phyloP scores from a whole-genome alignment of 306 rosid genomes.

The Trifolium subterraneum region DNA sequence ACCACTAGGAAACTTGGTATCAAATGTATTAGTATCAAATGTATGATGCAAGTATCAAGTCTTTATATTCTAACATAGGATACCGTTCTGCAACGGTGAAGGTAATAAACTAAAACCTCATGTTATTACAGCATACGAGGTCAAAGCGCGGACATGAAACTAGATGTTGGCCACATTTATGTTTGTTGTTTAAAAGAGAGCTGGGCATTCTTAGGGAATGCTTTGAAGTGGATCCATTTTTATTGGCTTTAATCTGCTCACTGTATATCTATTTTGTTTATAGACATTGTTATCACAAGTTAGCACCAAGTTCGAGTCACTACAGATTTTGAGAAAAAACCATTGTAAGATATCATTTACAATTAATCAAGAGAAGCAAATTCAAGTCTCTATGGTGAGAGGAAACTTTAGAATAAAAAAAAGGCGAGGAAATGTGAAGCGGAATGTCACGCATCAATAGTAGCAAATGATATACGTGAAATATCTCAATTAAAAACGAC shows the following conservation, averaged over 20 bases:
- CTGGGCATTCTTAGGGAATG: slow-evolving; percentile 14
- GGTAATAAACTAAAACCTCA: neutral
- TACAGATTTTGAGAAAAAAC: neutral
- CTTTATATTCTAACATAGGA: neutral
- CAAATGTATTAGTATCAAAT: too few relatives aligned
- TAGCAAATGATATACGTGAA: neutral
- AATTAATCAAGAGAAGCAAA: slow-evolving; percentile 4
- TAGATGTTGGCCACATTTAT: neutral
- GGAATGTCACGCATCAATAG: neutral
- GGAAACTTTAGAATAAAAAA: neutral
- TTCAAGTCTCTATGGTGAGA: neutral
- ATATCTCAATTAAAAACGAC: neutral
- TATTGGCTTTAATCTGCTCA: neutral
- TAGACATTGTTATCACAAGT: neutral
- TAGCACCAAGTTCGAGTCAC: neutral
- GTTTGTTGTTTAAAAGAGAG: neutral
- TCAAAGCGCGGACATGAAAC: neutral
- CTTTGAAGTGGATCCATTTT: slow-evolving; percentile 18
- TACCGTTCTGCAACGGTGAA: neutral
- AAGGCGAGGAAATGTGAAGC: neutral
- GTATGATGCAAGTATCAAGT: neutral
- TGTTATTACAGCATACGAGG: too few relatives aligned
- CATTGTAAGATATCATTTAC: neutral
- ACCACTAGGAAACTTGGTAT: neutral
- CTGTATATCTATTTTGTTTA: neutral